phyloP scores from a whole-genome alignment of 371 early-diverging fungal genomes.

The Mortierella sp. region DNA sequence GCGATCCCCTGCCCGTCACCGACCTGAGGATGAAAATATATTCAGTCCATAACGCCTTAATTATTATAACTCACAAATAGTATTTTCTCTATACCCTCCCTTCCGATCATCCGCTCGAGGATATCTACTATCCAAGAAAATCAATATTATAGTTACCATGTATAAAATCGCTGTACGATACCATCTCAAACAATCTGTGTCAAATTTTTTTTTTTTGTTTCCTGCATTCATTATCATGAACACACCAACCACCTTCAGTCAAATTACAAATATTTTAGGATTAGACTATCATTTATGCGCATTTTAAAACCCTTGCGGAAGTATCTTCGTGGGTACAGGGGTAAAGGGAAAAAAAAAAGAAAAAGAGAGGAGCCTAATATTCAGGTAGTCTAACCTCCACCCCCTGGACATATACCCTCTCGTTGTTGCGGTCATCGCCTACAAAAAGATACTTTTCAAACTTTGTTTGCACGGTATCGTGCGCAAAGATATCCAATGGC shows the following conservation, averaged over 20 bases:
- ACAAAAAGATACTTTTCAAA: conserved; percentile 50
- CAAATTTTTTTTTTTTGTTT: neutral
- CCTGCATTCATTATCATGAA: too few relatives aligned
- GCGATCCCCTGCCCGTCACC: conserved; percentile 13
- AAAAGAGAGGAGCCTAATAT: neutral
- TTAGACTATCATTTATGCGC: too few relatives aligned
- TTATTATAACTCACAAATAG: neutral
- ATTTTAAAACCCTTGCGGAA: too few relatives aligned
- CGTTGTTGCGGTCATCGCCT: conserved; percentile 49
- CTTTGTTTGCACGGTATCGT: conserved; percentile 57
- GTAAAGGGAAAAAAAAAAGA: too few relatives aligned
- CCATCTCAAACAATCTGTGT: too few relatives aligned
- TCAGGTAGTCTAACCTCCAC: conserved; percentile 22
- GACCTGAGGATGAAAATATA: neutral
- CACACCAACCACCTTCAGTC: too few relatives aligned
- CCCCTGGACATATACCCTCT: conserved; percentile 46
- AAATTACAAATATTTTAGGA: too few relatives aligned
- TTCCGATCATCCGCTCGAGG: neutral
- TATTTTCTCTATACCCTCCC: conserved; percentile 11
- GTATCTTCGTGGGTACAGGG: neutral
- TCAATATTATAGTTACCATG: conserved; percentile 1
- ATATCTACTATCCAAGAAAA: conserved; percentile 4
- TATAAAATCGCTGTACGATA: conserved; percentile 19
- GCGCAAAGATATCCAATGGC: conserved; percentile 66
- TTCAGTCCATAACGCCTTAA: neutral